Evolutionary conservation across 2,329 filamentous ascomycete genomes (phyloP).

Genomic region (Coniochaeta sp.): DNA sequence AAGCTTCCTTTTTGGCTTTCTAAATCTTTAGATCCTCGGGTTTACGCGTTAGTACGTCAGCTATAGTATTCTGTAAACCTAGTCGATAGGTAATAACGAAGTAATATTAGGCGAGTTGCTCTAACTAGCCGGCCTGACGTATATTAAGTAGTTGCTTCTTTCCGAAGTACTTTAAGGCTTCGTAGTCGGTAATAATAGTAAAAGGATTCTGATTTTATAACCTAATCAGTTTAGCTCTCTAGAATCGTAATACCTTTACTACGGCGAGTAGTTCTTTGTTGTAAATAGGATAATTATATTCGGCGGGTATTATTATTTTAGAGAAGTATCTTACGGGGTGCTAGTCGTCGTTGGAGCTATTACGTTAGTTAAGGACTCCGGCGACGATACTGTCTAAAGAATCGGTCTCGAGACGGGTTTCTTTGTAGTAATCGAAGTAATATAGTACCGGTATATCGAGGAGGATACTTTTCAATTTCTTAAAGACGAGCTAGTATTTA

Average conservation of each 20-base stretch:
- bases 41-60: conserved; percentile 3
- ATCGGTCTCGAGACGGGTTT: not conserved
- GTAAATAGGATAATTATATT: conserved; percentile 7
- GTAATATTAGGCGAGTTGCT: too few species aligned
- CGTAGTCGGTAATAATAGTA: too few species aligned
- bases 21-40: not conserved
- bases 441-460: not conserved
- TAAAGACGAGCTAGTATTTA: not conserved
- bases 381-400: not conserved
- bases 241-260: too few species aligned
- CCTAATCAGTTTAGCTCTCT: too few species aligned
- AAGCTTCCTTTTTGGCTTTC: not conserved
- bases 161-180: conserved; percentile 3
- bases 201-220: too few species aligned
- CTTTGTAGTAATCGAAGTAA: not conserved
- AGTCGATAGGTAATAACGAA: too few species aligned
- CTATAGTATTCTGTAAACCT: not conserved
- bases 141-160: conserved; percentile 2
- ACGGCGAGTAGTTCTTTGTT: conserved; percentile 7
- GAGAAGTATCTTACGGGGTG: not conserved
- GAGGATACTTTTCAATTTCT: not conserved
- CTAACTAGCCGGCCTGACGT: not conserved
- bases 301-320: not conserved
- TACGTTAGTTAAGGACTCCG: not conserved
- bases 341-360: not conserved